Evolutionary conservation across 1,284 basidiomycete species (phyloP).

Genomic region (Sparassis latifolia): DNA sequence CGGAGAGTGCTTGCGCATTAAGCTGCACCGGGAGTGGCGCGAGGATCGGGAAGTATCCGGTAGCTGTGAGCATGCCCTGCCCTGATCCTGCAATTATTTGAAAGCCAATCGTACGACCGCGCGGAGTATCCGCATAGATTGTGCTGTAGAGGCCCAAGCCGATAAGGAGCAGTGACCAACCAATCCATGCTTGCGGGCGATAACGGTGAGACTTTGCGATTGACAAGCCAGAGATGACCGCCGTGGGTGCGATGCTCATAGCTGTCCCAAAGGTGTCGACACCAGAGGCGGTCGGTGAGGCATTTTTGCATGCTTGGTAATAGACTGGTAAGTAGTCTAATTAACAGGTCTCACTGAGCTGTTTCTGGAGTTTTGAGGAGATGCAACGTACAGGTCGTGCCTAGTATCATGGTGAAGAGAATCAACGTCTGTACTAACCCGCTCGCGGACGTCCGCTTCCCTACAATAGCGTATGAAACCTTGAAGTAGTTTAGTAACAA

Average conservation of each 20-base stretch:
- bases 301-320: constrained; percentile 40
- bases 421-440: background rate
- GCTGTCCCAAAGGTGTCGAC: constrained; percentile 29
- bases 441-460: background rate
- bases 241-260: constrained; percentile 23
- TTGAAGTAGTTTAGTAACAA: background rate
- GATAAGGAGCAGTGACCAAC: constrained; percentile 33
- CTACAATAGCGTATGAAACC: constrained; percentile 7
- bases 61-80: constrained; percentile 18
- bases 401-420: background rate
- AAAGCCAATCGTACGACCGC: constrained; percentile 24
- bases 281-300: constrained; percentile 35
- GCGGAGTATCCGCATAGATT: constrained; percentile 26
- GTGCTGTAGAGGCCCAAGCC: constrained; percentile 32
- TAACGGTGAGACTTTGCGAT: constrained; percentile 27
- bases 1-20: constrained; percentile 29
- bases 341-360: background rate
- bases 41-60: constrained; percentile 25
- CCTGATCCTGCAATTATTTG: constrained; percentile 27
- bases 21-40: constrained; percentile 28
- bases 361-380: too few species aligned
- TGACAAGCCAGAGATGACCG: constrained; percentile 23
- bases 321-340: constrained; percentile 29
- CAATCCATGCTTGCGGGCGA: constrained; percentile 30
- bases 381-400: background rate